phyloP scores from a whole-genome alignment of 1,284 basidiomycete species.

The Ceratobasidium sp. region DNA sequence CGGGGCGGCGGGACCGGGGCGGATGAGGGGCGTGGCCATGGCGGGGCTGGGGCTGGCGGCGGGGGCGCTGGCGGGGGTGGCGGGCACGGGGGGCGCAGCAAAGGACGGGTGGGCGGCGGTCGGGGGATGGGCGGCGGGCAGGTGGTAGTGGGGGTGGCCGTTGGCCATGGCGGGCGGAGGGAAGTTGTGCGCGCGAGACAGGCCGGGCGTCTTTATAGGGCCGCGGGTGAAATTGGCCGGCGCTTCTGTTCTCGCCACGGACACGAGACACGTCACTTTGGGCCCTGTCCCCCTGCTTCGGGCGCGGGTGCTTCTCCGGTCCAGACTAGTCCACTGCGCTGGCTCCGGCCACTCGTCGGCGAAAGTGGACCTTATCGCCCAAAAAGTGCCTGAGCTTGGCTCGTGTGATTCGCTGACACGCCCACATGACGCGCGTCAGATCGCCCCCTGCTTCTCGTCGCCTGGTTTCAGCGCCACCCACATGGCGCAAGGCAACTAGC shows the following conservation, averaged over 20 bases:
- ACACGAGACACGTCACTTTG: conserved; percentile 20
- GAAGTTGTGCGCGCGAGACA: conserved; percentile 21
- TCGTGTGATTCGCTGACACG: conserved; percentile 6
- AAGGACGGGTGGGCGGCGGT: conserved; percentile 17
- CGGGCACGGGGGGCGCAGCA: conserved; percentile 31
- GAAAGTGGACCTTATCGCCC: background rate
- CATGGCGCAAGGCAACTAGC: too few species aligned
- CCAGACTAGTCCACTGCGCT: conserved; percentile 1
- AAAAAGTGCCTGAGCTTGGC: conserved; percentile 2
- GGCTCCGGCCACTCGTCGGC: conserved; percentile 10
- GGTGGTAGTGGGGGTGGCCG: conserved; percentile 39
- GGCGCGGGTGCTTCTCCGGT: background rate
- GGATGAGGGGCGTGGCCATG: conserved; percentile 26
- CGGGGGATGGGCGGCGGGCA: conserved; percentile 28
- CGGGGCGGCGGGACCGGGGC: conserved; percentile 13
- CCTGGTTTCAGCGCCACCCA: background rate
- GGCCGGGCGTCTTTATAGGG: conserved; percentile 10
- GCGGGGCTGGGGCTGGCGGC: conserved; percentile 28
- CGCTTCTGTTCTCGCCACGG: conserved; percentile 3
- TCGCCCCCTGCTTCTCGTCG: background rate
- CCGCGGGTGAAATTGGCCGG: conserved; percentile 5
- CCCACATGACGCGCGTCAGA: conserved; percentile 11
- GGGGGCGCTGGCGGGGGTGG: conserved; percentile 28
- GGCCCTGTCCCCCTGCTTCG: background rate
- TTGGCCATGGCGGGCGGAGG: conserved; percentile 27